phyloP scores from a whole-genome alignment of 768 basidiomycete species.

The Kwoniella mangroviensis region DNA sequence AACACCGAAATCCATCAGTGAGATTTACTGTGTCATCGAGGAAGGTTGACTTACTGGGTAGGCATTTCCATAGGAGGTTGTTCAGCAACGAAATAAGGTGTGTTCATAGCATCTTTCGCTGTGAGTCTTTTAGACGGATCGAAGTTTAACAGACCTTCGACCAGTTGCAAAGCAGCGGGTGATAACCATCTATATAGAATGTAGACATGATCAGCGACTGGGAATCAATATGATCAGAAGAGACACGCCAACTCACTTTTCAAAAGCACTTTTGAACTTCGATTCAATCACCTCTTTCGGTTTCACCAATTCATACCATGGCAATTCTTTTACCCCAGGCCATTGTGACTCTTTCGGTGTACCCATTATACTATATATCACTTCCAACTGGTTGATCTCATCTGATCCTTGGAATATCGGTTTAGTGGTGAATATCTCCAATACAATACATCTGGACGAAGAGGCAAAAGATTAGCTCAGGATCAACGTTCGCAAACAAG shows the following conservation, averaged over 20 bases:
- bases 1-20: not conserved
- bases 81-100: slow-evolving; percentile 83
- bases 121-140: slow-evolving; percentile 77
- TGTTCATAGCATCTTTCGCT: slow-evolving; percentile 77
- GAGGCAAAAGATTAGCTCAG: not conserved
- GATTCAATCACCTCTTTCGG: slow-evolving; percentile 76
- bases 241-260: slow-evolving; percentile 65
- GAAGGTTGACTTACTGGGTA: slow-evolving; percentile 66
- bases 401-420: slow-evolving; percentile 98
- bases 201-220: too few relatives aligned
- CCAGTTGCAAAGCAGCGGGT: slow-evolving; percentile 82
- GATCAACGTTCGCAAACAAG: too few relatives aligned
- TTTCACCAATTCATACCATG: slow-evolving; percentile 99
- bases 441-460: slow-evolving; percentile 84
- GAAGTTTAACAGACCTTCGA: slow-evolving; percentile 77
- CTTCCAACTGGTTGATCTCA: slow-evolving; percentile 95
- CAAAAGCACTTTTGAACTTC: slow-evolving; percentile 80
- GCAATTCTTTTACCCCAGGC: slow-evolving; percentile 78
- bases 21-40: not conserved
- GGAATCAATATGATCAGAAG: too few relatives aligned
- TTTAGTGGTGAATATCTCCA: slow-evolving; percentile 92
- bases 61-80: slow-evolving; percentile 75
- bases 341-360: slow-evolving; percentile 80
- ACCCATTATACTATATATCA: slow-evolving; percentile 86
- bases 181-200: slow-evolving; percentile 87